Base-by-base conservation (phyloP, 2,329 filamentous ascomycete genomes). In the Thielaviopsis ethacetica region DNA sequence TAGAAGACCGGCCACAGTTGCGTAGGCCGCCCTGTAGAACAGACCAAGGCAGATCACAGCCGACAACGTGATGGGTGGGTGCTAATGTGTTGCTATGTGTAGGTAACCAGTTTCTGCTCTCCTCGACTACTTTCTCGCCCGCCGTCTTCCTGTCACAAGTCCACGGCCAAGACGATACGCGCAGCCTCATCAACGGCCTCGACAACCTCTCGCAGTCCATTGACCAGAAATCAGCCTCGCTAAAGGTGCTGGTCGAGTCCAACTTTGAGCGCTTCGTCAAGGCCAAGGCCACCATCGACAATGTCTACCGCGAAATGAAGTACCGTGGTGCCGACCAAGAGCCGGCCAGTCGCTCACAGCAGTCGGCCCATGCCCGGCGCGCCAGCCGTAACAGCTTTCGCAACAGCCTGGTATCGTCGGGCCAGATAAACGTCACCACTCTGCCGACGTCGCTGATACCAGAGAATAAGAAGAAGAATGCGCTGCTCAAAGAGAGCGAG, bases 261-360 rank as follows among this genome's bases (percentile, higher is more conserved):
- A 98, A 98, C 70, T 98, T 98, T 68, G 94, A 98, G 71, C 86
- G 91, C 64, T 98, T 98, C 73, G 93, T 98, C 59, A 86, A 89
- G 63, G 93, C 93, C 51, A 98, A 98, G 71, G 88, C 91, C 19
- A 97, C 91, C 7, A 97, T 98, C 66, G 93, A 98, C 73, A 95
- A 95, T 72, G 93, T 98, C 57, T 98, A 98, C 72, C 94, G 85
- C 62, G 93, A 98, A 71, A 98, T 98, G 93, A 95, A 81, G 77
- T 91, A 75, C 64, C 76, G 80, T 53, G 82, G 82, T 12, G 73
- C 69, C 22, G 81, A 84, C 53, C 71, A 73, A 2, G 70, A 74
- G 4, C 67, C 72, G 7, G 73, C 82, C 24, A 89, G 86, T 69
- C 81, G 83, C 65, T 79, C 76, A 62, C 84, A 81, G 67, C 82